Evolutionary conservation across 331 rosid genomes (phyloP).

Genomic region (Pyracantha coccinea): DNA sequence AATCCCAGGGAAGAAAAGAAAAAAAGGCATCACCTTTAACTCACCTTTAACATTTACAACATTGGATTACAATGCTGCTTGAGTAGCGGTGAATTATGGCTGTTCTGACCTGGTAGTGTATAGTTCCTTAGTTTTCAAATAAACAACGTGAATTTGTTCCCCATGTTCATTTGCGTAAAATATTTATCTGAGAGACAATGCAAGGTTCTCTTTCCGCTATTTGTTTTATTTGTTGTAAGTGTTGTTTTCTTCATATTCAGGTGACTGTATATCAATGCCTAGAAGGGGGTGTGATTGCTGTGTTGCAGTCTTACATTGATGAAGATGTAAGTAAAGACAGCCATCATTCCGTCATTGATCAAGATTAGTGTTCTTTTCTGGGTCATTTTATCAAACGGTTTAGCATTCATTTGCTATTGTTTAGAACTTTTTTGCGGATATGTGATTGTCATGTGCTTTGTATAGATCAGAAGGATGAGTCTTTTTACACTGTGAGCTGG

Average conservation of each 20-base stretch:
- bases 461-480: constrained; percentile 91
- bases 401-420: background rate
- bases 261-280: constrained; percentile 90
- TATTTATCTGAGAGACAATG: background rate
- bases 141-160: background rate
- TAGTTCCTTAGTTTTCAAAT: background rate
- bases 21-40: background rate
- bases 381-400: background rate
- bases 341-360: background rate
- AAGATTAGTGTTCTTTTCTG: background rate
- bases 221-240: background rate
- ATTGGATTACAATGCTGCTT: background rate
- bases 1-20: background rate
- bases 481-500: constrained; percentile 92
- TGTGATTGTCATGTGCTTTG: constrained; percentile 32
- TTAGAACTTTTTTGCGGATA: background rate
- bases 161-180: background rate
- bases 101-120: background rate
- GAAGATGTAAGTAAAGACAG: constrained; percentile 67
- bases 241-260: constrained; percentile 25
- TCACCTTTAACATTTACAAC: background rate
- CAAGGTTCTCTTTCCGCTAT: background rate
- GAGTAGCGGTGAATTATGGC: background rate
- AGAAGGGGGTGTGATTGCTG: constrained; percentile 84
- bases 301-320: constrained; percentile 86